Evolutionary conservation across 2,329 filamentous ascomycete genomes (phyloP), one percentile per base, ranked within the genome.

Genomic region (Tolypocladium amazonense): DNA sequence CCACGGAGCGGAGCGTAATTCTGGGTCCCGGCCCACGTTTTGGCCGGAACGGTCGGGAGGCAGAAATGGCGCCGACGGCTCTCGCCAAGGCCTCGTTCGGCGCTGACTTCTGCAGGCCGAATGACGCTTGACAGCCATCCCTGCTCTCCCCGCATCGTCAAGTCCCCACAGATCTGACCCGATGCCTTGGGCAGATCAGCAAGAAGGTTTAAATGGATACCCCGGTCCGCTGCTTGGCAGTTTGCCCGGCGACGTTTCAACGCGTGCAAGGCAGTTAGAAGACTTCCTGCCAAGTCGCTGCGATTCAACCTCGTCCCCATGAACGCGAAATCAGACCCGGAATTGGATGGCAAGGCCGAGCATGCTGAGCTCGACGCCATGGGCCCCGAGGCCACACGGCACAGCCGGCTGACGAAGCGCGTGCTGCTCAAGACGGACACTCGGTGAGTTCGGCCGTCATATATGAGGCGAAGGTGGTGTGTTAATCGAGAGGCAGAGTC

Each of bases 401-500:
- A 57, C 7, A 62, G 62, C 2, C 56, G 47, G 6, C 41, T 72
- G 55, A 69, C 69, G 4, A 64, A 58, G 52, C 64, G 53, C 0
- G 61, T 72, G 20, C 63, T 72, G 1, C 63, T 69, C 58, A 71
- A 72, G 60, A 64, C 68, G 8, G 70, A 72, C 58, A 66, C 66
- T 5, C 63, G 66, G 67, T 65, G 18, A 43, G 27, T 43, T n/a
- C 33, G 15, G 43, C 8, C 4, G 20, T n/a, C 3, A 7, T 8
- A 14, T n/a, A 23, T 4, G 20, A 35, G 50, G 30, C 11, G 15
- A 11, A 2, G 25, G 18, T 9, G 3, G 25, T 27, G 25, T 14
- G 27, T 30, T 53, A 7, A 53, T 53, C 27, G 18, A 33, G 2
- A 9, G 11, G 47, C 59, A 87, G 83, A 56, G 81, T 88, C 33